These are phyloP conservation scores for Sphagnum magellanicum DNA, from an alignment of 228 moss, liverwort and hornwort genomes.

Conservation along the genomic window DNA sequence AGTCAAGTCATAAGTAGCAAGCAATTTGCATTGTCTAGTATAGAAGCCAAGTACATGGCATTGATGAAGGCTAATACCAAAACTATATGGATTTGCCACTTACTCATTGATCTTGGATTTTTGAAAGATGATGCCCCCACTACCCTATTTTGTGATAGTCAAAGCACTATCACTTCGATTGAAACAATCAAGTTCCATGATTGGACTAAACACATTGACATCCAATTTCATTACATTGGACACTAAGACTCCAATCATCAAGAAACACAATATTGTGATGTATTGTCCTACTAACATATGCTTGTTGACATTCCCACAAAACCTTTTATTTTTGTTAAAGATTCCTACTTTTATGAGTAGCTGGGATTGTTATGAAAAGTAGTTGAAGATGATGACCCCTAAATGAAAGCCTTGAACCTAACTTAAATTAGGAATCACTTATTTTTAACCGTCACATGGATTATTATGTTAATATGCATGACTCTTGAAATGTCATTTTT, in stretches of 20 bases:
- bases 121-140: too few species aligned
- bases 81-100: too few species aligned
- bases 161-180: too few species aligned
- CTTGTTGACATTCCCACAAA: too few species aligned
- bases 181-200: too few species aligned
- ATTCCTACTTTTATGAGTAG: not conserved
- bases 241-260: not conserved
- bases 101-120: too few species aligned
- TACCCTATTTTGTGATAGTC: too few species aligned
- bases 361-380: not conserved
- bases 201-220: not conserved
- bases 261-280: not conserved
- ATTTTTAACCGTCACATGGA: not conserved
- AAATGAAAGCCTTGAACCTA: not conserved
- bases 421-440: not conserved
- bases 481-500: not conserved
- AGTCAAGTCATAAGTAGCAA: too few species aligned
- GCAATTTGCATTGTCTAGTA: too few species aligned
- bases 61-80: too few species aligned
- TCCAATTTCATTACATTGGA: not conserved
- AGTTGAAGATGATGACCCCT: not conserved
- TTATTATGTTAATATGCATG: not conserved
- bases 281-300: not conserved
- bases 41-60: too few species aligned
- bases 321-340: not conserved